Percentiles rank a stretch among this genome's conserved stretches.
phyloP scores from a whole-genome alignment of 116 monocot genomes.

The Cymodocea nodosa region DNA sequence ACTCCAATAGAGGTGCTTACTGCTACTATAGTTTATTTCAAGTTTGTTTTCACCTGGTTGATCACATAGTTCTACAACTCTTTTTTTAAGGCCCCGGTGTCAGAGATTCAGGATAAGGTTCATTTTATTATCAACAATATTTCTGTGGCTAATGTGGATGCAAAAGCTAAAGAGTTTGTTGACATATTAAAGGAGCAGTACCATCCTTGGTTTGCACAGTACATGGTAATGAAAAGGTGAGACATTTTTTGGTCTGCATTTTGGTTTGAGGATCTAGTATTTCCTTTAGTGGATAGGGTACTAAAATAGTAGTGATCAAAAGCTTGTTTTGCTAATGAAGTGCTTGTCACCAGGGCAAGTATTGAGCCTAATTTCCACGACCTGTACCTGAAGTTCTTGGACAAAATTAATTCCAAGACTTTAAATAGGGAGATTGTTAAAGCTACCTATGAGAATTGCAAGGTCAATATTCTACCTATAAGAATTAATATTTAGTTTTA shows the following conservation, averaged over 20 bases:
- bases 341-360: conserved; percentile 59
- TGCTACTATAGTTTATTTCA: background rate
- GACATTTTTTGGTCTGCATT: background rate
- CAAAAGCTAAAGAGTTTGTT: conserved; percentile 85
- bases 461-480: conserved; percentile 29
- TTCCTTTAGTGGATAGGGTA: background rate
- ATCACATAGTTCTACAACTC: background rate
- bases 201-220: conserved; percentile 92
- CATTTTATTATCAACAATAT: conserved; percentile 94
- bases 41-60: no score
- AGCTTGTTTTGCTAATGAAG: conserved; percentile 1
- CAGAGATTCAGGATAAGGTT: conserved; percentile 87
- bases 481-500: background rate
- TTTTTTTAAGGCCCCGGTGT: conserved; percentile 52
- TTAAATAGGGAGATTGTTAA: conserved; percentile 85
- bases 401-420: conserved; percentile 72
- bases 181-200: conserved; percentile 75
- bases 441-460: conserved; percentile 98
- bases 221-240: conserved; percentile 99
- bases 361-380: conserved; percentile 99
- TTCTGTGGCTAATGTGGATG: conserved; percentile 65
- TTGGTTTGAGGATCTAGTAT: background rate
- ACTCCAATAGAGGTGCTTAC: conserved; percentile 70
- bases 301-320: no score
- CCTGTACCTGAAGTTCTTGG: conserved; percentile 83